These are phyloP conservation scores for Macaranga tanarius DNA, from an alignment of 441 rosid genomes.

Conservation along the genomic window DNA sequence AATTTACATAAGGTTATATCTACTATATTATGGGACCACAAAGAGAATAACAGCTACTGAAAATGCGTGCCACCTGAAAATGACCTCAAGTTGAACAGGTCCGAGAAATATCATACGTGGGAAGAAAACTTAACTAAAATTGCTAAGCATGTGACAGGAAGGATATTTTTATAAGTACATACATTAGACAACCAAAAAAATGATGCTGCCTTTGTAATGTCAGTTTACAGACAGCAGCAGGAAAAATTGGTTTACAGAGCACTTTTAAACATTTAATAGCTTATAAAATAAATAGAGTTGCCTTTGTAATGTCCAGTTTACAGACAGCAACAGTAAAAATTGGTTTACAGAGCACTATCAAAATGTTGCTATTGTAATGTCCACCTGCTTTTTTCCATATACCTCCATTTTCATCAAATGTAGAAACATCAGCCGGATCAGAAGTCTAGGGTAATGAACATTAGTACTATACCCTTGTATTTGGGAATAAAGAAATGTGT, in stretches of 20 bases:
- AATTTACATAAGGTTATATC: background rate
- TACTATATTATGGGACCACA: background rate
- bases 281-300: background rate
- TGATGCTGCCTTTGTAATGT: background rate
- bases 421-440: background rate
- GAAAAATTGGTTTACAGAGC: background rate
- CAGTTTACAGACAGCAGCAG: background rate
- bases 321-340: background rate
- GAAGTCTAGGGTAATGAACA: background rate
- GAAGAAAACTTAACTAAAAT: background rate
- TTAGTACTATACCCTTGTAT: background rate
- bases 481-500: background rate
- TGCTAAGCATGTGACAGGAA: background rate
- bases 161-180: background rate
- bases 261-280: background rate
- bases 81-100: slow-evolving; percentile 3
- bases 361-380: background rate
- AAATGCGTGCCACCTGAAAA: background rate
- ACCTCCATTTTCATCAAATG: background rate
- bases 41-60: background rate
- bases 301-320: background rate
- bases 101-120: background rate
- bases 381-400: background rate
- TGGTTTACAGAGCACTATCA: background rate
- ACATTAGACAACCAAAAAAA: background rate